Evolutionary conservation across 768 basidiomycete species (phyloP).

Genomic region (Macrolepiota albuminosa): DNA sequence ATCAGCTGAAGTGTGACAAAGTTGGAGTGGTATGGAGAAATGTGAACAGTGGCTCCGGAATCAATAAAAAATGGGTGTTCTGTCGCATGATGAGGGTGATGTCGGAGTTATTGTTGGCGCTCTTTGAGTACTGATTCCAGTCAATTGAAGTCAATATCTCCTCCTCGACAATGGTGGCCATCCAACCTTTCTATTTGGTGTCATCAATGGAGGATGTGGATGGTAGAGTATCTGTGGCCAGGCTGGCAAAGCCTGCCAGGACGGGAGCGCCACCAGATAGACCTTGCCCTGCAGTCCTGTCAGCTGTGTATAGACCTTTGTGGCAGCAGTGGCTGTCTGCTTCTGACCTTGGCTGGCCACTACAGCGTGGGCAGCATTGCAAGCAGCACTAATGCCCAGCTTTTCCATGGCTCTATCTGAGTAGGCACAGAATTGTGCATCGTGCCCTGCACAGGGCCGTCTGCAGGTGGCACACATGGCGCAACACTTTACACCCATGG

Average conservation of each 20-base stretch:
- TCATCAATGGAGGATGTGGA: neutral
- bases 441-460: neutral
- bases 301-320: too few relatives aligned
- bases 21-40: neutral
- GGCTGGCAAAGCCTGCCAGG: too few relatives aligned
- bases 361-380: too few relatives aligned
- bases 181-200: neutral
- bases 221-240: neutral
- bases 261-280: too few relatives aligned
- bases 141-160: neutral
- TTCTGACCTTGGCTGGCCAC: too few relatives aligned
- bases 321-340: too few relatives aligned
- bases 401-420: too few relatives aligned
- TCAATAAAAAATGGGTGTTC: neutral
- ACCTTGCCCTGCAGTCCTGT: too few relatives aligned
- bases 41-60: neutral
- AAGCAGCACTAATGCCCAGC: too few relatives aligned
- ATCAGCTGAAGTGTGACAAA: neutral
- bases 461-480: neutral
- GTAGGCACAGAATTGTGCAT: neutral
- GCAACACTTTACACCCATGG: neutral
- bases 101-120: neutral
- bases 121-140: too few relatives aligned
- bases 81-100: neutral
- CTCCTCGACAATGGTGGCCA: neutral